These are phyloP conservation scores for Parathielavia appendiculata DNA, from an alignment of 495 filamentous ascomycete genomes.

Conservation along the genomic window DNA sequence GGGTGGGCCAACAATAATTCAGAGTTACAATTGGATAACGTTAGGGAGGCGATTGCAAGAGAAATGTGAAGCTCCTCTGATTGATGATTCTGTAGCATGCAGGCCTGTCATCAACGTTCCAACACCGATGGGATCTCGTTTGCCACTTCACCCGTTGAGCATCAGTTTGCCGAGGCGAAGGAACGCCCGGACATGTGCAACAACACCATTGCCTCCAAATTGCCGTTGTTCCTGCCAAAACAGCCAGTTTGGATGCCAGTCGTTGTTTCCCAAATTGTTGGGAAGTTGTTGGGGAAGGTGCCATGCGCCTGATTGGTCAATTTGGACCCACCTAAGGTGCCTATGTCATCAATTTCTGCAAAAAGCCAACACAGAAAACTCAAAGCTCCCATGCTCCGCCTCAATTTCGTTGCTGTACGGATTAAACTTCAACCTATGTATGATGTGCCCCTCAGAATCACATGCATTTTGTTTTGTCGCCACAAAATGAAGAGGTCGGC, in stretches of 20 bases:
- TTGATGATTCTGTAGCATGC: too few relatives aligned
- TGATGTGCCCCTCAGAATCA: too few relatives aligned
- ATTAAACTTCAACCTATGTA: too few relatives aligned
- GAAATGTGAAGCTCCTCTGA: too few relatives aligned
- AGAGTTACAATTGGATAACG: background rate
- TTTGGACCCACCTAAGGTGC: too few relatives aligned
- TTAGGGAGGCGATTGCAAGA: too few relatives aligned
- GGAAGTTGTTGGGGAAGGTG: constrained; percentile 34
- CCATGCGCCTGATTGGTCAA: constrained; percentile 14
- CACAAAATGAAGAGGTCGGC: too few relatives aligned
- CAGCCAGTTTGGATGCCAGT: constrained; percentile 8
- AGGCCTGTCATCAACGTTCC: background rate
- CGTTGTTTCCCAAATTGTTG: constrained; percentile 32
- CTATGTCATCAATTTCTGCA: too few relatives aligned
- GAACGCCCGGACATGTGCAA: constrained; percentile 27
- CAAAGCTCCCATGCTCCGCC: too few relatives aligned
- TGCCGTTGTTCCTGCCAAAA: constrained; percentile 16
- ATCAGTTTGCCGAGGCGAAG: constrained; percentile 23
- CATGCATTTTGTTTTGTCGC: too few relatives aligned
- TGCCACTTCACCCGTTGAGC: constrained; percentile 14
- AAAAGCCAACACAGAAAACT: too few relatives aligned
- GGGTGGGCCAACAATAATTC: background rate
- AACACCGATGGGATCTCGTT: background rate
- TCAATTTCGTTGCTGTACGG: too few relatives aligned
- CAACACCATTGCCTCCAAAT: constrained; percentile 20